Evolutionary conservation across 306 rosid genomes (phyloP).

Genomic region (Vigna mungo): DNA sequence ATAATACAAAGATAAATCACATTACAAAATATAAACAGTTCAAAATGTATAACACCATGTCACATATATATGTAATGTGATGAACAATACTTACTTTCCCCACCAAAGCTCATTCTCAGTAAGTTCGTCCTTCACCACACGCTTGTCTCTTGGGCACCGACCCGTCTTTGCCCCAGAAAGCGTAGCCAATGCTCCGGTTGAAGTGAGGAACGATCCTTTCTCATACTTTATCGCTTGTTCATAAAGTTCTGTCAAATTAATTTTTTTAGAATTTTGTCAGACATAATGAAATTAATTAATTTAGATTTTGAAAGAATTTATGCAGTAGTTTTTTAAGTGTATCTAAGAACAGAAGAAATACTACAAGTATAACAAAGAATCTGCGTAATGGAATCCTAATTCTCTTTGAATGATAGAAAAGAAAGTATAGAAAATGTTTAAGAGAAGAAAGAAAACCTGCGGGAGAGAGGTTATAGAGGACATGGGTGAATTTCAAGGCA

Average conservation of each 20-base stretch:
- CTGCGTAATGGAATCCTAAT: too few relatives aligned
- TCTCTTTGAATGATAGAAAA: too few relatives aligned
- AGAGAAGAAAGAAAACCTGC: conserved; percentile 59
- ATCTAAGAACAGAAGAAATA: too few relatives aligned
- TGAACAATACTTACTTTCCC: conserved; percentile 73
- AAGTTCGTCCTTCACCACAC: conserved; percentile 74
- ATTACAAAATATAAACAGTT: not conserved
- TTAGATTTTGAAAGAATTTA: too few relatives aligned
- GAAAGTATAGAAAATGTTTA: too few relatives aligned
- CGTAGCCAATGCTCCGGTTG: conserved; percentile 83
- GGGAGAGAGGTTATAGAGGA: conserved; percentile 89
- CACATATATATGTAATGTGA: not conserved
- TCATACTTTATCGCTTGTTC: conserved; percentile 90
- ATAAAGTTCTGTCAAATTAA: conserved; percentile 49
- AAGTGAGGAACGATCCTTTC: conserved; percentile 81
- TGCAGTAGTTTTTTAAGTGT: too few relatives aligned
- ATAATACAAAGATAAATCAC: too few relatives aligned
- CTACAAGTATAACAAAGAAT: too few relatives aligned
- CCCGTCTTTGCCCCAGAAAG: conserved; percentile 97
- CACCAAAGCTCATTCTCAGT: conserved; percentile 88
- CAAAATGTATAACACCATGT: not conserved
- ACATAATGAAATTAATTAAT: not conserved
- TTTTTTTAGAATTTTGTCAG: not conserved
- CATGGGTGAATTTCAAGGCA: conserved; percentile 80
- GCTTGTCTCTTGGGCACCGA: conserved; percentile 85